These are phyloP conservation scores for Extremus antarcticus DNA, from an alignment of 495 filamentous ascomycete genomes.

Conservation along the genomic window DNA sequence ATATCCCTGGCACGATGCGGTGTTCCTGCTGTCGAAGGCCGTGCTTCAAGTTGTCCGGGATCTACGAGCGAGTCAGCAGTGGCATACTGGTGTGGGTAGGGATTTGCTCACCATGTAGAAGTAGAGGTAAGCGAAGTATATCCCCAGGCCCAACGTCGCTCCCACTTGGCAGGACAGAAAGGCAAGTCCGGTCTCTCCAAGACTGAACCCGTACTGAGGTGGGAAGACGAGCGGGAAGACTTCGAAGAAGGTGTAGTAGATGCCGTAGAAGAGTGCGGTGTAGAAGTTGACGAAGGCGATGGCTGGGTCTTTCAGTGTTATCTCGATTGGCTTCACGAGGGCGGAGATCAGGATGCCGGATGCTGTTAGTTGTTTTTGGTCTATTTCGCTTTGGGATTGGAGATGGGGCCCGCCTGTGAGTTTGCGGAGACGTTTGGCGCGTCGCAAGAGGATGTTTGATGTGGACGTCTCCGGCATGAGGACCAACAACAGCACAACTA, in stretches of 20 bases:
- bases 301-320: conserved; percentile 49
- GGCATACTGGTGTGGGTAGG: too few species aligned
- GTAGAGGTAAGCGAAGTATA: conserved; percentile 41
- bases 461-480: conserved; percentile 42
- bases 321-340: conserved; percentile 49
- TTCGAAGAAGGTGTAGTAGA: conserved; percentile 60
- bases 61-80: too few species aligned
- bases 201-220: conserved; percentile 46
- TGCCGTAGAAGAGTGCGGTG: conserved; percentile 50
- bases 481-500: conserved; percentile 38
- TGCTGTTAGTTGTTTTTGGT: conserved; percentile 30
- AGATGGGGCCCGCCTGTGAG: conserved; percentile 23
- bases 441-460: conserved; percentile 41
- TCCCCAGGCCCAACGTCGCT: conserved; percentile 40
- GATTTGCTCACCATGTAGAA: conserved; percentile 38
- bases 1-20: conserved; percentile 42
- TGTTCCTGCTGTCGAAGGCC: conserved; percentile 38
- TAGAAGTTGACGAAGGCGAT: conserved; percentile 50
- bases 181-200: conserved; percentile 48
- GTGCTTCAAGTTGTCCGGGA: conserved; percentile 33
- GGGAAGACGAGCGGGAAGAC: conserved; percentile 58
- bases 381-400: conserved; percentile 25
- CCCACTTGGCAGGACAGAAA: conserved; percentile 52
- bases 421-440: conserved; percentile 40
- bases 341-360: conserved; percentile 39